These are phyloP conservation scores for Candida oleophila DNA, from an alignment of 805 yeast species.

Conservation along the genomic window DNA sequence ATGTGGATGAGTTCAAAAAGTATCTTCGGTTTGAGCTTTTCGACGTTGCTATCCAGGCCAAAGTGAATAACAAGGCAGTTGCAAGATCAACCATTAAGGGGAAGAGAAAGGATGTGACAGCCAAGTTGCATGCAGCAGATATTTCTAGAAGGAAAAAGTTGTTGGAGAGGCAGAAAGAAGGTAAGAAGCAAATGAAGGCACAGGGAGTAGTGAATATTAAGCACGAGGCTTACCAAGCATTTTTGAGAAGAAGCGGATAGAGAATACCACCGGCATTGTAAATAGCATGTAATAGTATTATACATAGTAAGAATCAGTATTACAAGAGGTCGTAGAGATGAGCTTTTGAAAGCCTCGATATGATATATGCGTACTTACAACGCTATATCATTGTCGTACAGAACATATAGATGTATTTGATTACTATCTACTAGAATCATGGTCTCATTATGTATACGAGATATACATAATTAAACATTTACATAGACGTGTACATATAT, in stretches of 20 bases:
- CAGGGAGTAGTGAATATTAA: conserved; percentile 77
- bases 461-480: no score
- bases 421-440: no score
- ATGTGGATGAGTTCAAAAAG: conserved; percentile 80
- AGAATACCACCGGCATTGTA: background rate
- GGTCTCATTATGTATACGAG: no score
- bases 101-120: conserved; percentile 90
- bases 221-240: conserved; percentile 87
- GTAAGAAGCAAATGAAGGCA: conserved; percentile 80
- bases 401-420: no score
- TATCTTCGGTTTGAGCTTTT: conserved; percentile 79
- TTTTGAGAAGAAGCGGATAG: conserved; percentile 46
- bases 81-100: conserved; percentile 96
- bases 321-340: no score
- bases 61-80: conserved; percentile 72
- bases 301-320: no score
- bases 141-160: conserved; percentile 86
- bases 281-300: no score
- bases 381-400: no score
- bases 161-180: conserved; percentile 86
- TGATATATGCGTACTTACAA: no score
- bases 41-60: conserved; percentile 91
- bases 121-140: conserved; percentile 91
- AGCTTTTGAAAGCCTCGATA: no score
- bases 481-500: background rate